Evolutionary conservation across 805 yeast genomes (phyloP).

Genomic region (Ogataea philodendri): DNA sequence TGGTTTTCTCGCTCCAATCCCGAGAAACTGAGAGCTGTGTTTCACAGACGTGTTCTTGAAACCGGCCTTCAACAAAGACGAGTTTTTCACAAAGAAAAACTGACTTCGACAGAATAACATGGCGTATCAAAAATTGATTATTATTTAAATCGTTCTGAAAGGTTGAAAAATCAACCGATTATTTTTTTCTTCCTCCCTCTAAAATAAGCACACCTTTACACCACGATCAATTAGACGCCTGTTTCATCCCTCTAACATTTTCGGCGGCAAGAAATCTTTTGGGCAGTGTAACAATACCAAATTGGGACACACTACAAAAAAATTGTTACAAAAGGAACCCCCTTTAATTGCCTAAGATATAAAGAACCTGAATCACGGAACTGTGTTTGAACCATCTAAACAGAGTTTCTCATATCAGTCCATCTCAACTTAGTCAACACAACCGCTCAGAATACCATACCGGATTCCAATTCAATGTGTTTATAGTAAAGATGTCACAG

Average conservation of each 20-base stretch:
- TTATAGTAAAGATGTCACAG: constrained; percentile 9
- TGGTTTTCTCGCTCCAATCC: constrained; percentile 1
- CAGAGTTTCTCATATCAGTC: too few species aligned
- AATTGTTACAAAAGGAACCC: constrained; percentile 3
- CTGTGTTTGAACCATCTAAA: too few species aligned
- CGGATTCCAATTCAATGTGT: neutral
- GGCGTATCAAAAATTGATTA: constrained; percentile 2
- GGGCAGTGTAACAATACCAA: constrained; percentile 10
- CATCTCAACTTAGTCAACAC: too few species aligned
- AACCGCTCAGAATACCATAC: too few species aligned
- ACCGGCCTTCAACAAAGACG: constrained; percentile 39
- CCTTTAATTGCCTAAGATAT: constrained; percentile 9
- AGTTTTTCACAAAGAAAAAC: constrained; percentile 58
- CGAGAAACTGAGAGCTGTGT: constrained; percentile 1
- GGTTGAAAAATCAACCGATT: constrained; percentile 5
- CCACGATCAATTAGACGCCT: too few species aligned
- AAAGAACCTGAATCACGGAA: too few species aligned
- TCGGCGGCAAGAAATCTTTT: constrained; percentile 2
- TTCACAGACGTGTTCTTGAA: constrained; percentile 17
- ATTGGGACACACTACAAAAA: constrained; percentile 8
- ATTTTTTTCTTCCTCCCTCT: too few species aligned
- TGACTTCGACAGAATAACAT: constrained; percentile 48
- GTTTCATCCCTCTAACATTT: neutral
- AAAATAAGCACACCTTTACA: too few species aligned
- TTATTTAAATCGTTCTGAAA: constrained; percentile 2